Evolutionary conservation across 495 filamentous ascomycete genomes (phyloP).

Genomic region (Gamarada debralockiae): DNA sequence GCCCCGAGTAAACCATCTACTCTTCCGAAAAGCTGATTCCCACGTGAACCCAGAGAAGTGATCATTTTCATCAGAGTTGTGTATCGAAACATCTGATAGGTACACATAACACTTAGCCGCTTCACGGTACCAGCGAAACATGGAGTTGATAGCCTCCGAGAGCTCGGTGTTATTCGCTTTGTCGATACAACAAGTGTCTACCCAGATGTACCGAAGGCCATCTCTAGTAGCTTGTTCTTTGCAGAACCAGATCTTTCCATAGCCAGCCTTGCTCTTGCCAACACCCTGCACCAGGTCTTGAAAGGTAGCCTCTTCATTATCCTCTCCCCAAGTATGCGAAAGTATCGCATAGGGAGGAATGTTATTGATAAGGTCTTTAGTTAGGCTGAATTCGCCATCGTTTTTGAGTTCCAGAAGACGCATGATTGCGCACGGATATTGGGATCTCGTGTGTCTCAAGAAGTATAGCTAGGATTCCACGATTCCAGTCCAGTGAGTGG

Average conservation of each 20-base stretch:
- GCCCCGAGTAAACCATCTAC: too few species aligned
- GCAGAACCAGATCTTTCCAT: constrained; percentile 19
- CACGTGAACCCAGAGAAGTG: not conserved
- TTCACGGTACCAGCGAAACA: too few species aligned
- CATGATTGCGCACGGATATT: constrained; percentile 1
- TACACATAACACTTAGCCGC: too few species aligned
- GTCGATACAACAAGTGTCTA: constrained; percentile 16
- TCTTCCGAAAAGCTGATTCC: constrained; percentile 4
- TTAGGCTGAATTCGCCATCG: not conserved
- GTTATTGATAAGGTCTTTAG: not conserved
- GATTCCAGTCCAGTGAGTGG: not conserved
- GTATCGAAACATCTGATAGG: constrained; percentile 6
- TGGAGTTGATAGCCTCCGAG: too few species aligned
- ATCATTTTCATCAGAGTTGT: not conserved
- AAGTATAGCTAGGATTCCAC: not conserved
- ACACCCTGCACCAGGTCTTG: not conserved
- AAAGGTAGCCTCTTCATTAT: not conserved
- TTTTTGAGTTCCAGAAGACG: not conserved
- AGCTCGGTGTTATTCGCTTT: constrained; percentile 3
- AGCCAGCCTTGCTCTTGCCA: constrained; percentile 15
- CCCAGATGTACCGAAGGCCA: too few species aligned
- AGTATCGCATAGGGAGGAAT: not conserved
- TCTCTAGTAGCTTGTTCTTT: constrained; percentile 11
- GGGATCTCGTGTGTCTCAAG: not conserved
- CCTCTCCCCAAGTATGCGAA: not conserved